These are phyloP conservation scores for Phytophthora pistaciae DNA, from an alignment of 352 stramenopile genomes.

Conservation along the genomic window DNA sequence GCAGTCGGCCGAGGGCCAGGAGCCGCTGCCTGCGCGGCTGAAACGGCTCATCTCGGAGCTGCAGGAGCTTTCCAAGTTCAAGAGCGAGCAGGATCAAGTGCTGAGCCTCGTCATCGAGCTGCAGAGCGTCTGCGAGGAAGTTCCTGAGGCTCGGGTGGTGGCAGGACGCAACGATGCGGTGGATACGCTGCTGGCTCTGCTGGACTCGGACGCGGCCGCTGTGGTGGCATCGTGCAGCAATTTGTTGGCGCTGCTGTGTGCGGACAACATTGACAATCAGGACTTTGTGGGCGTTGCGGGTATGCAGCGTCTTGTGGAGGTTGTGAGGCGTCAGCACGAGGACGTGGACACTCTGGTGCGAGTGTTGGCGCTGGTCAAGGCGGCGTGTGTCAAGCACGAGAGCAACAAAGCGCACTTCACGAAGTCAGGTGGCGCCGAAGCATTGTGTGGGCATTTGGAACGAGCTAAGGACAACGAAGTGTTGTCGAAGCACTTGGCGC, in stretches of 20 bases:
- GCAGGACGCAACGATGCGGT: slow-evolving; percentile 67
- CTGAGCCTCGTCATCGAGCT: slow-evolving; percentile 38
- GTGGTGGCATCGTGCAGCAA: slow-evolving; percentile 23
- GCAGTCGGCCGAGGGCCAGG: slow-evolving; percentile 6
- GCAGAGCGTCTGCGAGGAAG: slow-evolving; percentile 46
- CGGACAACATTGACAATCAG: slow-evolving; percentile 67
- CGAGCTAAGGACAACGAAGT: slow-evolving; percentile 37
- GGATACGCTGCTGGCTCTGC: slow-evolving; percentile 49
- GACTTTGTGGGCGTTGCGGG: slow-evolving; percentile 61
- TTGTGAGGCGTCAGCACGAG: slow-evolving; percentile 25
- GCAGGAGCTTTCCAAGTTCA: slow-evolving; percentile 8
- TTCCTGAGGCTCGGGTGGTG: slow-evolving; percentile 67
- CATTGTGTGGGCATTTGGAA: slow-evolving; percentile 43
- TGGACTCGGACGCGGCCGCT: slow-evolving; percentile 27
- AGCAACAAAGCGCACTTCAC: slow-evolving; percentile 73
- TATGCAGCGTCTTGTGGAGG: slow-evolving; percentile 44
- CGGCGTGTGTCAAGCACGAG: slow-evolving; percentile 68
- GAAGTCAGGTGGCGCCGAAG: slow-evolving; percentile 56
- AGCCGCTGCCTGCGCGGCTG: slow-evolving; percentile 37
- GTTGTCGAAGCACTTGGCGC: slow-evolving; percentile 62
- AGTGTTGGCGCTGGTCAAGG: slow-evolving; percentile 49
- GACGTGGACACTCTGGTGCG: slow-evolving; percentile 22
- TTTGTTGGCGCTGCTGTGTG: slow-evolving; percentile 48
- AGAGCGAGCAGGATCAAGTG: slow-evolving; percentile 15
- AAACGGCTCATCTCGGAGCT: slow-evolving; percentile 47